Evolutionary conservation across 805 yeast species (phyloP).

Genomic region (Suhomyces emberorum): DNA sequence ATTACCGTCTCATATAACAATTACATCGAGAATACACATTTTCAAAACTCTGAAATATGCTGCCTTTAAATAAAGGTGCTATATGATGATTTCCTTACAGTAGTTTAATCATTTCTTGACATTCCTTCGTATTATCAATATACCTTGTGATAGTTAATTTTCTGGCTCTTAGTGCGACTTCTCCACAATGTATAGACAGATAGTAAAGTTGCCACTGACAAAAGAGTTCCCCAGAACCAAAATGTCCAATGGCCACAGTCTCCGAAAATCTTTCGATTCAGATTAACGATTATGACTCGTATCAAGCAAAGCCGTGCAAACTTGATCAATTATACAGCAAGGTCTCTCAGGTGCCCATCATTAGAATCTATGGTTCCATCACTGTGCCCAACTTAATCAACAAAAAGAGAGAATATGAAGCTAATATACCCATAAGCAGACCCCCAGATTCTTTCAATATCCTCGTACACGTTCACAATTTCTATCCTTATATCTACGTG

Average conservation of each 20-base stretch:
- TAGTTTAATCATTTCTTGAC: too few species aligned
- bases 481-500: constrained; percentile 76
- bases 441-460: constrained; percentile 17
- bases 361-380: constrained; percentile 73
- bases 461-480: constrained; percentile 75
- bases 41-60: too few species aligned
- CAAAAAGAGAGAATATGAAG: constrained; percentile 1
- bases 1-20: too few species aligned
- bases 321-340: constrained; percentile 46
- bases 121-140: too few species aligned
- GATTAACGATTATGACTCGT: constrained; percentile 62
- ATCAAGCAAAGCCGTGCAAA: constrained; percentile 52
- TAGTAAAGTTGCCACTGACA: too few species aligned
- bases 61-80: too few species aligned
- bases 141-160: too few species aligned
- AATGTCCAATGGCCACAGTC: background rate
- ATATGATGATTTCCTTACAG: too few species aligned
- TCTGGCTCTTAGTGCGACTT: too few species aligned
- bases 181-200: too few species aligned
- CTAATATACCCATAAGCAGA: constrained; percentile 1
- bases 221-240: background rate
- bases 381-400: constrained; percentile 46
- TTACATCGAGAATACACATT: too few species aligned
- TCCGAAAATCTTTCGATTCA: constrained; percentile 40
- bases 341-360: constrained; percentile 61